These are phyloP conservation scores for Pichia heedii DNA, from an alignment of 805 yeast genomes.

Conservation along the genomic window DNA sequence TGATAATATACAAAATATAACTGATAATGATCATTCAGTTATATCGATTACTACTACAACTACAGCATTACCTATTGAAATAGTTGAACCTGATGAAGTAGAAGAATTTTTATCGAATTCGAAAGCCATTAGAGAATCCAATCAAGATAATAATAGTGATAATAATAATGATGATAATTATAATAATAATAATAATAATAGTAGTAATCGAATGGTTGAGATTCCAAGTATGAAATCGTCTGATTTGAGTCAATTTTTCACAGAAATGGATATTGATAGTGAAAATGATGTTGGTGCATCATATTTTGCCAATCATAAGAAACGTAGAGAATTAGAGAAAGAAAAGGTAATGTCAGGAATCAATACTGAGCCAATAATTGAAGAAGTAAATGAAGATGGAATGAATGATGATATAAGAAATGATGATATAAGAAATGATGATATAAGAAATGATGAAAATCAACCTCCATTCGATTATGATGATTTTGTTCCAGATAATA, in stretches of 20 bases:
- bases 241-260: constrained; percentile 11
- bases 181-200: background rate
- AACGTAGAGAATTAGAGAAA: background rate
- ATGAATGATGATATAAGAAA: background rate
- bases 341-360: background rate
- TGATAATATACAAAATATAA: background rate
- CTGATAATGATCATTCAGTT: background rate
- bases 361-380: constrained; percentile 3
- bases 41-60: constrained; percentile 4
- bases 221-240: constrained; percentile 12
- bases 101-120: constrained; percentile 12
- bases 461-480: too few species aligned
- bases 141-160: background rate
- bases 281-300: constrained; percentile 9
- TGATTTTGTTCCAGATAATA: background rate
- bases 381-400: constrained; percentile 4
- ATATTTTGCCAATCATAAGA: constrained; percentile 7
- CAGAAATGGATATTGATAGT: constrained; percentile 18
- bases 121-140: background rate
- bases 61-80: constrained; percentile 12
- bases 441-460: background rate
- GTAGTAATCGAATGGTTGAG: background rate
- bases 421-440: background rate
- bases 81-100: constrained; percentile 20
- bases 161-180: background rate